A percentile compares a stretch with the other conserved stretches of the same genome.
Evolutionary conservation across 2,329 filamentous ascomycete genomes (phyloP).

Genomic region (Fusarium torulosum): DNA sequence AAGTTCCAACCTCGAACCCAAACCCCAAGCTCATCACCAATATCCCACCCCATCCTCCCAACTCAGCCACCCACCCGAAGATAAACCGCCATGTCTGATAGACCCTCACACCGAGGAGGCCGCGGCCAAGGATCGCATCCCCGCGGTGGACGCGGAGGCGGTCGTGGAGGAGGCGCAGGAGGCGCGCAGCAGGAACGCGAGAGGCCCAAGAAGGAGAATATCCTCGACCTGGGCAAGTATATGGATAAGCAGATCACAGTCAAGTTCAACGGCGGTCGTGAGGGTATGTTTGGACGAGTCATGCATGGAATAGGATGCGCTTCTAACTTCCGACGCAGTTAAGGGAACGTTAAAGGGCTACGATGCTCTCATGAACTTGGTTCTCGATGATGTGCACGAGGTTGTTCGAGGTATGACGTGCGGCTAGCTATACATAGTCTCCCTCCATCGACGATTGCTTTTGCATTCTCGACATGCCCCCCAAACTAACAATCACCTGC

Average conservation of each 20-base stretch:
- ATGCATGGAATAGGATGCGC: neutral
- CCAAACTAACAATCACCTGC: slow-evolving; percentile 16
- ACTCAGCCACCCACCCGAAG: slow-evolving; percentile 23
- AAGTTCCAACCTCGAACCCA: slow-evolving; percentile 40
- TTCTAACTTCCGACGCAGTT: slow-evolving; percentile 65
- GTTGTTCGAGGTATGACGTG: slow-evolving; percentile 78
- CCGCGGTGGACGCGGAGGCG: slow-evolving; percentile 60
- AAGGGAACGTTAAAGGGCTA: slow-evolving; percentile 92
- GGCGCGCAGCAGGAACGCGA: slow-evolving; percentile 66
- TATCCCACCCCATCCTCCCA: slow-evolving; percentile 19
- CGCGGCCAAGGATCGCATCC: slow-evolving; percentile 59
- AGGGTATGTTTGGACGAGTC: slow-evolving; percentile 67
- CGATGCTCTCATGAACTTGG: slow-evolving; percentile 97
- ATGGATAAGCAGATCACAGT: slow-evolving; percentile 96
- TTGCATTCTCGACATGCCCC: neutral
- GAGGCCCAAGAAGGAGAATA: slow-evolving; percentile 97
- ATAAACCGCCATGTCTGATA: slow-evolving; percentile 61
- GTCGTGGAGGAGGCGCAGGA: slow-evolving; percentile 61
- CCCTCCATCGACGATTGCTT: neutral
- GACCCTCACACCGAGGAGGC: slow-evolving; percentile 61
- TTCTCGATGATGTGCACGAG: slow-evolving; percentile 94
- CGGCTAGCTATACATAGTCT: neutral
- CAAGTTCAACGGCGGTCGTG: slow-evolving; percentile 95
- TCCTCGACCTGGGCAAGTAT: slow-evolving; percentile 93
- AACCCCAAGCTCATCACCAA: slow-evolving; percentile 33